Conservation (phyloP, 352 stramenopile species). For the Peronospora destructor region DNA sequence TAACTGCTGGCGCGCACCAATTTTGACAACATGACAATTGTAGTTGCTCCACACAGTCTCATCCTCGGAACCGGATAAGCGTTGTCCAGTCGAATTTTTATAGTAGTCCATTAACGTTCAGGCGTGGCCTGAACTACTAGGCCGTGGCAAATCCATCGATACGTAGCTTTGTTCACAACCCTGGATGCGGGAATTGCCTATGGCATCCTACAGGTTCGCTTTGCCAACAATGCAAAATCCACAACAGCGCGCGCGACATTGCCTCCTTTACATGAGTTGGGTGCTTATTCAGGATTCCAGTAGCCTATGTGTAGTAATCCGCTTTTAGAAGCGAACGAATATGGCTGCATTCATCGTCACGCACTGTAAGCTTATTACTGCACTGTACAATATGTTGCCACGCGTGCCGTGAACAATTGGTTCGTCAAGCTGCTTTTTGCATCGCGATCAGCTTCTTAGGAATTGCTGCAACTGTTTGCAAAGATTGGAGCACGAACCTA, state of each 20-base stretch:
- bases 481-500: too few relatives aligned
- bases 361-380: too few relatives aligned
- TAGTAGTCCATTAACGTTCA: slow-evolving; percentile 16
- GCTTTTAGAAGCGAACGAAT: too few relatives aligned
- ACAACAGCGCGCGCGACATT: neutral
- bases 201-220: slow-evolving; percentile 6
- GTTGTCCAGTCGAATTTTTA: slow-evolving; percentile 6
- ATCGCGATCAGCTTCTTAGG: too few relatives aligned
- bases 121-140: slow-evolving; percentile 8
- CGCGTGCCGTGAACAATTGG: too few relatives aligned
- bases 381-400: too few relatives aligned
- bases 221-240: neutral
- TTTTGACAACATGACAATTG: slow-evolving; percentile 25
- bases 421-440: too few relatives aligned
- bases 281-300: too few relatives aligned
- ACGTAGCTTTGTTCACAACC: slow-evolving; percentile 7
- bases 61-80: slow-evolving; percentile 6
- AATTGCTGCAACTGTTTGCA: too few relatives aligned
- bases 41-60: slow-evolving; percentile 5
- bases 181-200: slow-evolving; percentile 4
- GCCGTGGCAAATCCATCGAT: slow-evolving; percentile 18
- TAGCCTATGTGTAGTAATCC: too few relatives aligned
- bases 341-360: too few relatives aligned
- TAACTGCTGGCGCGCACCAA: slow-evolving; percentile 21
- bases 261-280: too few relatives aligned